Conservation (phyloP, 495 filamentous ascomycete species). For the Baudoinia panamericana region DNA sequence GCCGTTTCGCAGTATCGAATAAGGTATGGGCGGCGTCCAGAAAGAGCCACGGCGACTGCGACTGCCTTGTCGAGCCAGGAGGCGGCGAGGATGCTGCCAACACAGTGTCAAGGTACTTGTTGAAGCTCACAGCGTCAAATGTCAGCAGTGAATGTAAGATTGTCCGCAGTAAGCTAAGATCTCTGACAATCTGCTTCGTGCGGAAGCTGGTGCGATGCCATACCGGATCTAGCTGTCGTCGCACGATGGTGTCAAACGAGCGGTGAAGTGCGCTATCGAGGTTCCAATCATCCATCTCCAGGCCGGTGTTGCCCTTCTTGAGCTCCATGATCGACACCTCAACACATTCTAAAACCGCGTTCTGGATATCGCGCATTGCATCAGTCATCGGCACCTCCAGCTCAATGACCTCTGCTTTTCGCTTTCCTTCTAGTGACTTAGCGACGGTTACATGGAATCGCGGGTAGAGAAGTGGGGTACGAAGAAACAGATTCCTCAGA, state of each 20-base stretch:
- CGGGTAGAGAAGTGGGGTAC: conserved; percentile 81
- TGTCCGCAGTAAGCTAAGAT: conserved; percentile 71
- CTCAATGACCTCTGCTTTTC: conserved; percentile 94
- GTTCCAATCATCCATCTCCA: conserved; percentile 97
- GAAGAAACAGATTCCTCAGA: conserved; percentile 85
- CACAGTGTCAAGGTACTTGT: conserved; percentile 88
- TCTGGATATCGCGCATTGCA: conserved; percentile 83
- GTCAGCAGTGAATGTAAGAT: conserved; percentile 75
- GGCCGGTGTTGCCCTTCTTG: conserved; percentile 71
- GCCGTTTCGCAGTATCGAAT: conserved; percentile 76
- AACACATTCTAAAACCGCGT: conserved; percentile 89
- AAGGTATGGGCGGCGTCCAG: conserved; percentile 90
- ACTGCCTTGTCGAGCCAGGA: conserved; percentile 74
- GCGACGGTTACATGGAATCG: conserved; percentile 88
- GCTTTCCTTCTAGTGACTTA: conserved; percentile 73
- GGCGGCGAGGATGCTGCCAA: conserved; percentile 79
- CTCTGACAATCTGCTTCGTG: conserved; percentile 83
- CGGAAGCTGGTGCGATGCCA: conserved; percentile 96
- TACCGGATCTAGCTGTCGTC: conserved; percentile 85
- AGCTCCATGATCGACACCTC: conserved; percentile 86
- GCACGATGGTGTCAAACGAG: conserved; percentile 78
- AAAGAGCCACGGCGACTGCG: conserved; percentile 91
- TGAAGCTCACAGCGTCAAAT: conserved; percentile 82
- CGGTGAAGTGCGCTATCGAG: conserved; percentile 86
- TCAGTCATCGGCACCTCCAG: conserved; percentile 95